Evolutionary conservation across 2,329 filamentous ascomycete genomes (phyloP).

Genomic region (Colletotrichum somersetense): DNA sequence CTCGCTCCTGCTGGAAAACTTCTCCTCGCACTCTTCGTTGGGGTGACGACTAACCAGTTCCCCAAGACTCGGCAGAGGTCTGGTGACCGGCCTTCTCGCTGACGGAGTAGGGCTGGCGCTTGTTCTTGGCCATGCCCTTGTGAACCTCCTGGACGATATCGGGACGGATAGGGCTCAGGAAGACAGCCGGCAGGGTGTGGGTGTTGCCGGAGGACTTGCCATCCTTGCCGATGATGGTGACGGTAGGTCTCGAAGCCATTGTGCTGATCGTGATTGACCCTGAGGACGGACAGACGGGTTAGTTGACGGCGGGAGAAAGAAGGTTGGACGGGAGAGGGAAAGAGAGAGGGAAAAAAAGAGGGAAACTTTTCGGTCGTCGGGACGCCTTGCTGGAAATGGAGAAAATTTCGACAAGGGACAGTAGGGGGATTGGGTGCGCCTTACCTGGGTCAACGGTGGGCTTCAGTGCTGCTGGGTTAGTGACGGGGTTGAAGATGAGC

Average conservation of each 20-base stretch:
- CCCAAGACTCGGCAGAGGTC: slow-evolving; percentile 99
- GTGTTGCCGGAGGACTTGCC: slow-evolving; percentile 91
- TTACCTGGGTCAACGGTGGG: slow-evolving; percentile 58
- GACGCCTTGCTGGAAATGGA: too few species aligned
- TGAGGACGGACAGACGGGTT: slow-evolving; percentile 33
- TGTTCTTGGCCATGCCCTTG: slow-evolving; percentile 99
- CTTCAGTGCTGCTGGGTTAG: slow-evolving; percentile 44
- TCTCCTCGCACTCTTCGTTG: slow-evolving; percentile 5
- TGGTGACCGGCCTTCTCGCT: slow-evolving; percentile 99
- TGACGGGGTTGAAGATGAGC: slow-evolving; percentile 51
- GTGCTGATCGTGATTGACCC: slow-evolving; percentile 54
- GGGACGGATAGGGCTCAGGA: slow-evolving; percentile 95
- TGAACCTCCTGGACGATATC: slow-evolving; percentile 99
- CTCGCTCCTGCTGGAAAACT: slow-evolving; percentile 5
- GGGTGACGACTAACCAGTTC: slow-evolving; percentile 82
- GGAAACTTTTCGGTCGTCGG: background rate
- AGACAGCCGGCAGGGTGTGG: slow-evolving; percentile 94
- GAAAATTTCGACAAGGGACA: slow-evolving; percentile 4
- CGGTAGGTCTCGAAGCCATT: slow-evolving; percentile 97
- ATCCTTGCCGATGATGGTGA: slow-evolving; percentile 97
- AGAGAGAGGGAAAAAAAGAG: background rate
- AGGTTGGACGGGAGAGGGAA: slow-evolving; percentile 10
- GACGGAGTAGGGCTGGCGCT: slow-evolving; percentile 98
- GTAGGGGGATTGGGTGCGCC: slow-evolving; percentile 33
- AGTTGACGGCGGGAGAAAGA: slow-evolving; percentile 38